Percentiles rank a stretch among this genome's conserved stretches.
Conservation (phyloP, 1,284 basidiomycete genomes). For the Cryptococcus floricola region DNA sequence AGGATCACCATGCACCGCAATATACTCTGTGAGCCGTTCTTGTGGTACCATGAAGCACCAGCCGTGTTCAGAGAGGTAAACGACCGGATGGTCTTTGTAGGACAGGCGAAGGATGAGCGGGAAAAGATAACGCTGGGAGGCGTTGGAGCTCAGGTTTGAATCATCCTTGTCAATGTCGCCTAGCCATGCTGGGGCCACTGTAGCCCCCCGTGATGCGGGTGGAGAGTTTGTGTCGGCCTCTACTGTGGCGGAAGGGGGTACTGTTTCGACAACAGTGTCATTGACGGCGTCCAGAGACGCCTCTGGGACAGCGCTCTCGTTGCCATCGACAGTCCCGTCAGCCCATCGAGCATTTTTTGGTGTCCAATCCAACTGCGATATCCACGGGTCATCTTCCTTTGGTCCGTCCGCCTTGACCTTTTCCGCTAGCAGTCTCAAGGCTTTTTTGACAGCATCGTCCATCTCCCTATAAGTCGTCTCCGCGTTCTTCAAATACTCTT, state of each 20-base stretch:
- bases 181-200: constrained; percentile 25
- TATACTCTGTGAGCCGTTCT: constrained; percentile 20
- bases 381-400: constrained; percentile 79
- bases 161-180: constrained; percentile 10
- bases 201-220: background rate
- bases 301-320: background rate
- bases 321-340: constrained; percentile 12
- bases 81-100: constrained; percentile 44
- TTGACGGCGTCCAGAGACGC: too few relatives aligned
- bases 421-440: constrained; percentile 64
- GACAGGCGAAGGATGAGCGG: constrained; percentile 46
- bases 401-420: constrained; percentile 55
- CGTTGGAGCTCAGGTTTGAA: constrained; percentile 11
- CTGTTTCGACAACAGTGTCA: constrained; percentile 16
- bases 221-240: background rate
- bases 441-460: constrained; percentile 66
- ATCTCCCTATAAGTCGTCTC: constrained; percentile 74
- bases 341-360: constrained; percentile 73
- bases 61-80: constrained; percentile 35
- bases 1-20: constrained; percentile 30
- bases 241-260: background rate
- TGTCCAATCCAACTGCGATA: constrained; percentile 90
- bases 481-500: constrained; percentile 70
- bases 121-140: constrained; percentile 28
- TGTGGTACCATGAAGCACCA: constrained; percentile 49